Evolutionary conservation across 371 early-diverging fungal genomes (phyloP).

Genomic region (Dichotomocladium elegans): DNA sequence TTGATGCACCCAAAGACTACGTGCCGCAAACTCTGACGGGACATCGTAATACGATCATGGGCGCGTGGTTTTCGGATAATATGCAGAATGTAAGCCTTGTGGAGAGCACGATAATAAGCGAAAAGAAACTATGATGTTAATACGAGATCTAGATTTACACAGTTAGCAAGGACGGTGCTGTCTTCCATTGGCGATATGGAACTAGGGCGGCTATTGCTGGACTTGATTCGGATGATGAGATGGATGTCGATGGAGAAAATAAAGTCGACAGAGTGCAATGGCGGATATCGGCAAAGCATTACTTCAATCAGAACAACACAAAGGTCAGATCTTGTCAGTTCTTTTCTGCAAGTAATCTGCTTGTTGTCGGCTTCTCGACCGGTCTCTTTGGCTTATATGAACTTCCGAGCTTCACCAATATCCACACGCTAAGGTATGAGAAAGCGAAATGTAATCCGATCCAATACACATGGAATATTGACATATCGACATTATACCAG

Average conservation of each 20-base stretch:
- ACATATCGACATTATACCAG: constrained; percentile 31
- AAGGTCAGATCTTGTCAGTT: constrained; percentile 83
- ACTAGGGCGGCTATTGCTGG: constrained; percentile 27
- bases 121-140: background rate
- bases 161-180: constrained; percentile 84
- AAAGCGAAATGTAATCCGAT: background rate
- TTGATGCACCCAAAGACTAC: constrained; percentile 64
- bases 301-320: constrained; percentile 67
- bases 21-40: constrained; percentile 76
- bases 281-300: constrained; percentile 63
- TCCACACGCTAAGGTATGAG: constrained; percentile 79
- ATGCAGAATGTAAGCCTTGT: constrained; percentile 49
- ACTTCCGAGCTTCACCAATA: constrained; percentile 83
- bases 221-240: constrained; percentile 33
- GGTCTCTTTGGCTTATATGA: constrained; percentile 98
- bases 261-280: constrained; percentile 51
- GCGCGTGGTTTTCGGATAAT: constrained; percentile 89
- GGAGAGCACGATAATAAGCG: background rate
- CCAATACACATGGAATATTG: background rate
- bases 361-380: constrained; percentile 87
- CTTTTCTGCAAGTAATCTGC: constrained; percentile 67
- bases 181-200: constrained; percentile 78
- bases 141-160: constrained; percentile 64
- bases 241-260: constrained; percentile 52
- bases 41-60: constrained; percentile 82